Base-by-base conservation (phyloP, 352 stramenopile species). In the Hyaloperonospora brassicae region DNA sequence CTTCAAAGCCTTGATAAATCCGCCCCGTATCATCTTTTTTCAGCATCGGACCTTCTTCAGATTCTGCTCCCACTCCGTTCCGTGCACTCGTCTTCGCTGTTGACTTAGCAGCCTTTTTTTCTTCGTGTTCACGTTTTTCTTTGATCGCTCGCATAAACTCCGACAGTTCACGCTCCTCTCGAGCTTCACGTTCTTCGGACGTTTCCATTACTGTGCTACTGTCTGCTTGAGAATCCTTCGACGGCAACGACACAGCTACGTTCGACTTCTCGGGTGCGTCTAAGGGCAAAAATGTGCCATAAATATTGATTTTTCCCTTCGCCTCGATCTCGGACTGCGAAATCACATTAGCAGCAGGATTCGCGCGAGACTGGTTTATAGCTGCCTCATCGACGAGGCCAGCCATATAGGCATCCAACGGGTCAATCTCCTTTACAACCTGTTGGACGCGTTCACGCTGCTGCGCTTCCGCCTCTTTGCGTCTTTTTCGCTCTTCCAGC, bases 81-180 rank as follows among this genome's bases (percentile, higher is more conserved):
- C 12, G 53, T 14, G 39, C 21, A 24, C 8, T 35, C n/a, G 39
- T 55, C 5, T 22, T 44, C 39, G 39, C 4, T 21, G 47, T 40
- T 36, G 59, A 43, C 27, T 17, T 34, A 8, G 39, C 31, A n/a
- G 46, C 55, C 17, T 64, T 44, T 21, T 66, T 62, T 6, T 72
- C 59, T 64, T 91, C 84, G 44, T 79, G 63, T 27, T 82, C 66
- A 17, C 81, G 69, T 47, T 91, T 84, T 14, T 80, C 70, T 48
- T 89, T 86, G 40, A 94, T 80, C 3, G 84, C 84, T 27, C 62
- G 61, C 84, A 94, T 94, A 55, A 94, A 94, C 52, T 94, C 84
- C 51, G 87, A 57, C 0, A 94, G 65, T 30, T 94, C 84, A n/a
- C 69, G 70, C 38, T 92, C 74, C 54, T 94, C 84, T 10, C 84